Evolutionary conservation across 2,329 filamentous ascomycete species (phyloP).

Genomic region (Lasiodiplodia sp.): DNA sequence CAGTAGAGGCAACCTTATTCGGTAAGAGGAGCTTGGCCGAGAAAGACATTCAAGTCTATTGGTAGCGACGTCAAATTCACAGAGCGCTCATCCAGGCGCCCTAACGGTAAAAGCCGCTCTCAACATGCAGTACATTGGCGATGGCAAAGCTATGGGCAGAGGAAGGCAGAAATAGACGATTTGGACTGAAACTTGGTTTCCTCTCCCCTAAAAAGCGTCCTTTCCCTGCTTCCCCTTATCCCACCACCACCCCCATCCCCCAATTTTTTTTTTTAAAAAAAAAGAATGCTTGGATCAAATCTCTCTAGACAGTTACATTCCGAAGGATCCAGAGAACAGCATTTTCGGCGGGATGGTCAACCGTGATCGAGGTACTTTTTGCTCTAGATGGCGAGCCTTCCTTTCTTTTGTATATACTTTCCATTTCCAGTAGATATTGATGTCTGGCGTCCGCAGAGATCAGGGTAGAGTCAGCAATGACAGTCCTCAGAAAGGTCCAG

Average conservation of each 20-base stretch:
- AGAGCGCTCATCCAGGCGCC: neutral
- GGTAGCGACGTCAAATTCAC: conserved; percentile 38
- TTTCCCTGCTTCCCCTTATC: neutral
- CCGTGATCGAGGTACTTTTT: neutral
- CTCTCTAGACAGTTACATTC: neutral
- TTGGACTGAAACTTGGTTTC: neutral
- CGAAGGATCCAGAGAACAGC: conserved; percentile 16
- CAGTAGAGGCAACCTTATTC: conserved; percentile 41
- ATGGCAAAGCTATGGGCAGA: neutral
- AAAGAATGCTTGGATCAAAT: neutral
- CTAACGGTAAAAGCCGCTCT: neutral
- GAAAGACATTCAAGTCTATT: conserved; percentile 35
- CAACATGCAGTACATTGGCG: neutral
- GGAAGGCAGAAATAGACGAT: neutral
- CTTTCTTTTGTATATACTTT: neutral
- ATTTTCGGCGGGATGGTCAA: conserved; percentile 8
- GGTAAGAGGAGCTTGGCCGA: conserved; percentile 43
- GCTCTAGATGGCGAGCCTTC: neutral
- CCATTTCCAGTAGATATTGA: neutral
- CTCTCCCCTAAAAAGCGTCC: too few species aligned
- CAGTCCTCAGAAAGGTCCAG: conserved; percentile 43
- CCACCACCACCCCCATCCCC: too few species aligned
- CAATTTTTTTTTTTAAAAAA: too few species aligned
- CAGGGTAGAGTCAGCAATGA: conserved; percentile 19
- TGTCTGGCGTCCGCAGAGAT: neutral